A percentile compares a stretch with the other conserved stretches of the same genome.
These are phyloP conservation scores for Aristolochia contorta DNA, from an alignment of 164 flowering plant genomes.

Conservation along the genomic window DNA sequence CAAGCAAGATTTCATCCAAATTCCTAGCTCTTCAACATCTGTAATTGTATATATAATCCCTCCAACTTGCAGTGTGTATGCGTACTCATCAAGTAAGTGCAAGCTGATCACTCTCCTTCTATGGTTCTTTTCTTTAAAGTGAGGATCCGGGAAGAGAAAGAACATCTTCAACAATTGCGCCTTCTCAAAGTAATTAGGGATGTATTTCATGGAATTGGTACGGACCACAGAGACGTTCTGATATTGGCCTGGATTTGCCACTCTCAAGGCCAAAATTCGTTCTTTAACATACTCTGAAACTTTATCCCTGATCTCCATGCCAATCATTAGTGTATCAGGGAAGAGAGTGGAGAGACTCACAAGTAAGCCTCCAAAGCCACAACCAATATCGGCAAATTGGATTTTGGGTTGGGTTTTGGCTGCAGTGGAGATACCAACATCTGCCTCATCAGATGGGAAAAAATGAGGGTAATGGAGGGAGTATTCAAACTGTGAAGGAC, in stretches of 20 bases:
- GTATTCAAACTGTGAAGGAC: constrained; percentile 57
- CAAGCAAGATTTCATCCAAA: constrained; percentile 76
- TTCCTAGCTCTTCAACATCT: constrained; percentile 90
- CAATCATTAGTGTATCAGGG: constrained; percentile 83
- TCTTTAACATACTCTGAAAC: constrained; percentile 91
- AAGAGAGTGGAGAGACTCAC: constrained; percentile 66
- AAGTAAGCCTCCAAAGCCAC: constrained; percentile 92
- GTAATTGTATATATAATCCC: constrained; percentile 91
- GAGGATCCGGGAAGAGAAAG: constrained; percentile 95
- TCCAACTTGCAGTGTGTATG: constrained; percentile 60
- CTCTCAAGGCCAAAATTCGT: constrained; percentile 61
- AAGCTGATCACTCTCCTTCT: constrained; percentile 78
- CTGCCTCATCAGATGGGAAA: constrained; percentile 24
- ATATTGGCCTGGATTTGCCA: constrained; percentile 58
- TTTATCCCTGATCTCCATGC: constrained; percentile 95
- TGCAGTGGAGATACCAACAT: no score
- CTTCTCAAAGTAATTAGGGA: constrained; percentile 80
- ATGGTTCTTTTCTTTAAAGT: constrained; percentile 94
- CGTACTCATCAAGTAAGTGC: constrained; percentile 82
- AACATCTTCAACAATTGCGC: constrained; percentile 87
- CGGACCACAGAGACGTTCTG: constrained; percentile 78
- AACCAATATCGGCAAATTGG: constrained; percentile 85
- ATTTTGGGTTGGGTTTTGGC: constrained; percentile 17
- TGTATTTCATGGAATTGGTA: constrained; percentile 92
- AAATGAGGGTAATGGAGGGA: constrained; percentile 59